Percentiles rank a stretch among this genome's conserved stretches.
Conservation (phyloP, 2,329 filamentous ascomycete species). For the Phoma sp. region DNA sequence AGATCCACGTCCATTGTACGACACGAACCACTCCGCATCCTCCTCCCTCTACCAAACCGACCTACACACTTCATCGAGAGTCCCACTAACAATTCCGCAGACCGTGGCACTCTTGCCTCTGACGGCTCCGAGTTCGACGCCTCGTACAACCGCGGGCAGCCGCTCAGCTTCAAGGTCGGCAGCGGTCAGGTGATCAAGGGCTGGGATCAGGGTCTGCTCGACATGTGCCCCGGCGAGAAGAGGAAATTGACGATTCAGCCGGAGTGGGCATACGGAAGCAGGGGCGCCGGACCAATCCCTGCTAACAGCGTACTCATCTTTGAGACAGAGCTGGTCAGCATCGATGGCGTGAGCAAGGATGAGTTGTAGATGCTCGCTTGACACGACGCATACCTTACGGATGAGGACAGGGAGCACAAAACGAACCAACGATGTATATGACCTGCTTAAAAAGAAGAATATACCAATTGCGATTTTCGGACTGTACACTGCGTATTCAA, state of each 20-base stretch:
- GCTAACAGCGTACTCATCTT: conserved; percentile 84
- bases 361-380: conserved; percentile 41
- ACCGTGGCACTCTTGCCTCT: conserved; percentile 77
- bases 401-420: neutral
- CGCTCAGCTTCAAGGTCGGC: conserved; percentile 82
- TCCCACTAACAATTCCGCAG: conserved; percentile 47
- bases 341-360: conserved; percentile 69
- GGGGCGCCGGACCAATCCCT: conserved; percentile 84
- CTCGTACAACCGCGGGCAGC: conserved; percentile 76
- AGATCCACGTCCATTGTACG: conserved; percentile 73
- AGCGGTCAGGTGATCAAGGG: conserved; percentile 91
- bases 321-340: conserved; percentile 86
- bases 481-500: too few species aligned
- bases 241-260: conserved; percentile 87
- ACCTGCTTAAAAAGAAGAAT: neutral
- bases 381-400: neutral
- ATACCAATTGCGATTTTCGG: conserved; percentile 57
- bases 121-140: conserved; percentile 65
- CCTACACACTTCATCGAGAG: neutral
- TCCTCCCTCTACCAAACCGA: neutral
- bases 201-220: conserved; percentile 89
- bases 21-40: neutral
- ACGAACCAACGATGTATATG: too few species aligned
- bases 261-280: conserved; percentile 80
- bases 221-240: conserved; percentile 98